Evolutionary conservation across 805 yeast species (phyloP), one percentile per base, ranked within the genome.

Genomic region (Yarrowia sp.): DNA sequence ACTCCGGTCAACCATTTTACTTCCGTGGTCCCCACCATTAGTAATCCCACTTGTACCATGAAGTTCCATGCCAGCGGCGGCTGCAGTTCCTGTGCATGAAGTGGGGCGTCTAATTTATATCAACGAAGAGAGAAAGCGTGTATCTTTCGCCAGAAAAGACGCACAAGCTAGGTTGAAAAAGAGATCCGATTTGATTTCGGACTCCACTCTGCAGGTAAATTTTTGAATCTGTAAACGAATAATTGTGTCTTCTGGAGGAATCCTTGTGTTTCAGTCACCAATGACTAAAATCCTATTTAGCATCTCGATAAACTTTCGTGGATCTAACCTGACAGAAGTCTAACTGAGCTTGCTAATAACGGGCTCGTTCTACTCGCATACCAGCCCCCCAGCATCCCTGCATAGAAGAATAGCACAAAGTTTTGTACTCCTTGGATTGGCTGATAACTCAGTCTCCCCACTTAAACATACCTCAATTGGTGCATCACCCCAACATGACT

Each of bases 231-330:
- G n/a, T n/a, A 10, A 8, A 11, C 8, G 16, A 5, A 3, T 33
- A 44, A 44, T 44, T 44, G 51, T 33, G 9, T 9, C 16, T 14
- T 19, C n/a, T 12, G 12, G 9, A 24, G 7, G 7, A 14, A 10
- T 17, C 33, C 52, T 5, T 7, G 7, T 19, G 12, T 17, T 19
- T 28, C 32, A 48, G 35, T 32, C 36, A 48, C 32, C 54, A 14
- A 48, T 48, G 54, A 48, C 54, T 44, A 44, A 30, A 48, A 32
- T 48, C 28, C 16, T 14, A 32, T 48, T 32, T 48, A 48, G 52
- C 54, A 19, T 48, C 54, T n/a, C 28, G 32, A 43, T 43, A 43
- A 16, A 24, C 32, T 43, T 43, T n/a, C n/a, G 17, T 22, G 46
- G 14, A 22, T 41, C 46, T 14, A 10, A 43, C 32, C 19, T 17